Percentiles rank a stretch among this genome's conserved stretches.
These are phyloP conservation scores for Suillus decipiens DNA, from an alignment of 768 basidiomycete genomes.

Conservation along the genomic window DNA sequence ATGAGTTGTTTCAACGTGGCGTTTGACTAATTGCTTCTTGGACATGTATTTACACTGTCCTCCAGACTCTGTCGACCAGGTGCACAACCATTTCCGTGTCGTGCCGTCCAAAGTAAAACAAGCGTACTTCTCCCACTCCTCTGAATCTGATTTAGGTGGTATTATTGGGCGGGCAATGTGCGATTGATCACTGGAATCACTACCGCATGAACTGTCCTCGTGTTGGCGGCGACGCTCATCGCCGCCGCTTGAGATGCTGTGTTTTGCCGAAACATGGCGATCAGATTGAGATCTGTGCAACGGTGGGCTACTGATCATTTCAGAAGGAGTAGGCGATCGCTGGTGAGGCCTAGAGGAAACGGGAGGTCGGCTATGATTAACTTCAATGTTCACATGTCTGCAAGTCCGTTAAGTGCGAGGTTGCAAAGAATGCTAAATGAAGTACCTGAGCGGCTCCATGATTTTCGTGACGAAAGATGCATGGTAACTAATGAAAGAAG, in stretches of 20 bases:
- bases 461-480: slow-evolving; percentile 20
- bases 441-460: slow-evolving; percentile 32
- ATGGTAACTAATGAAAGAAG: slow-evolving; percentile 10
- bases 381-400: slow-evolving; percentile 27
- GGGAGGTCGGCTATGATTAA: slow-evolving; percentile 17
- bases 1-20: slow-evolving; percentile 67
- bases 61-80: slow-evolving; percentile 38
- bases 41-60: slow-evolving; percentile 44
- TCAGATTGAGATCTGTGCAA: slow-evolving; percentile 15
- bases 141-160: slow-evolving; percentile 29
- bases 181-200: slow-evolving; percentile 33
- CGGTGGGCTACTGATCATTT: slow-evolving; percentile 9
- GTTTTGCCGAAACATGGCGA: slow-evolving; percentile 2
- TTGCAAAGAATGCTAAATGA: slow-evolving; percentile 10
- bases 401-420: slow-evolving; percentile 14
- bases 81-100: slow-evolving; percentile 41
- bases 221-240: slow-evolving; percentile 14
- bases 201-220: slow-evolving; percentile 32
- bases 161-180: slow-evolving; percentile 16
- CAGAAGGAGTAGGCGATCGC: slow-evolving; percentile 12
- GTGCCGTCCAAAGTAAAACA: slow-evolving; percentile 37
- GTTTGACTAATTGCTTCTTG: slow-evolving; percentile 68
- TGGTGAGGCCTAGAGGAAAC: slow-evolving; percentile 18
- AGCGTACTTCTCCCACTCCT: slow-evolving; percentile 37
- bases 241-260: neutral